Base-by-base conservation (phyloP, 306 rosid species). In the Glycine tomentella region DNA sequence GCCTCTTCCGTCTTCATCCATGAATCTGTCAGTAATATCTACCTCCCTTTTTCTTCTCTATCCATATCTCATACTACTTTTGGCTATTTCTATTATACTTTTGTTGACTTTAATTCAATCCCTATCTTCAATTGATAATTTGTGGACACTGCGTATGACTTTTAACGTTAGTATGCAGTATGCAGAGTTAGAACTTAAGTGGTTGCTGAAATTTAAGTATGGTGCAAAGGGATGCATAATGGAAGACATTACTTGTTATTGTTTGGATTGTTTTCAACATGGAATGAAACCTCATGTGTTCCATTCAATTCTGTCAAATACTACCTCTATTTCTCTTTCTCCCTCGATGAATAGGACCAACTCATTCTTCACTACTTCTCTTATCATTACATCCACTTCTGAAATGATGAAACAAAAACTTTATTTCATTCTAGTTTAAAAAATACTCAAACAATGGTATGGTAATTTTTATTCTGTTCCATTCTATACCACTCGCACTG, bases 11-110 rank as follows among this genome's bases (percentile, higher is more conserved):
- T 92, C 33, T 96, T 93, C 79, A 85, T 93, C 79, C 76, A 87
- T 55, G 98, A 96, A 90, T 91, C 99, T 87, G 98, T 96, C 79
- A 92, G 99, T 84, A 69, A 4, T 67, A 25, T 25, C 31, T 25
- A 2, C 31, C 31, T 25, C 31, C 31, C 31, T 25, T 25, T 25
- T n/a, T 25, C 31, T 25, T 25, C 31, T 25, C 31, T 25, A 25
- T 25, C 31, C 31, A 25, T 25, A 25, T 25, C 31, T 25, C 31
- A 25, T 25, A 25, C 31, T 25, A 25, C 31, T 25, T 25, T 25
- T 25, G 31, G 31, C 31, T 25, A 25, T 25, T 25, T 25, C 31
- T 25, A 25, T 25, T 25, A 2, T 25, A 25, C 31, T 25, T 0
- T 25, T 25, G 2, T 25, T 25, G 31, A 1, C 1, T 25, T 25